These are phyloP conservation scores for Euptelea pleiosperma DNA, from an alignment of 164 flowering plant genomes.

Conservation along the genomic window DNA sequence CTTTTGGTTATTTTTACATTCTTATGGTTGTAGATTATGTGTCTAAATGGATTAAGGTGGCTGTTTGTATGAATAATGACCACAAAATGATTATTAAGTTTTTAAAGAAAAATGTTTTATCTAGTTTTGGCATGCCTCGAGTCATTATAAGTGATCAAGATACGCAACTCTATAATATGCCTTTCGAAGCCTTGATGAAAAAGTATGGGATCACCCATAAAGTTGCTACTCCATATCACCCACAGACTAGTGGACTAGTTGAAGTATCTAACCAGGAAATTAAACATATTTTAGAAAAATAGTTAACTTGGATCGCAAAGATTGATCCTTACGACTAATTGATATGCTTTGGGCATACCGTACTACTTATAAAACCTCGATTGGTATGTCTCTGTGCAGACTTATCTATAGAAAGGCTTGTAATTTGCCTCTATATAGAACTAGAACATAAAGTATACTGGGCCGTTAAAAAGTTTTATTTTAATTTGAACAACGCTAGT, in stretches of 20 bases:
- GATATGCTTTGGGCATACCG: too few relatives aligned
- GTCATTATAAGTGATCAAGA: not conserved
- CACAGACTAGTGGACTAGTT: not conserved
- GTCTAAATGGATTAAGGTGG: too few relatives aligned
- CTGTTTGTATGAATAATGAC: not conserved
- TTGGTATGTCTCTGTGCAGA: not conserved
- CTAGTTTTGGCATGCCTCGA: not conserved
- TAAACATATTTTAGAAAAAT: slow-evolving; percentile 1
- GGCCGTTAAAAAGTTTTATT: too few relatives aligned
- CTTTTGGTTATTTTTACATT: not conserved
- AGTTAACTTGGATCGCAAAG: not conserved
- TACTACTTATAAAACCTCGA: not conserved
- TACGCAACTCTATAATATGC: not conserved
- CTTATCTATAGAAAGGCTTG: not conserved
- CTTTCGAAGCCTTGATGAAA: too few relatives aligned
- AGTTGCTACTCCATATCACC: too few relatives aligned
- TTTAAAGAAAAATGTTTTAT: not conserved
- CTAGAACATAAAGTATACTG: not conserved
- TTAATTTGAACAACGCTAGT: too few relatives aligned
- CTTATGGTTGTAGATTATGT: not conserved
- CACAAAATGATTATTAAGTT: not conserved
- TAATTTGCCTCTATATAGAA: not conserved
- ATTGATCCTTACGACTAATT: not conserved
- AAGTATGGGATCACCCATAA: too few relatives aligned
- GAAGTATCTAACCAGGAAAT: not conserved